Conservation (phyloP, 306 rosid genomes). For the Begonia masoniana region DNA sequence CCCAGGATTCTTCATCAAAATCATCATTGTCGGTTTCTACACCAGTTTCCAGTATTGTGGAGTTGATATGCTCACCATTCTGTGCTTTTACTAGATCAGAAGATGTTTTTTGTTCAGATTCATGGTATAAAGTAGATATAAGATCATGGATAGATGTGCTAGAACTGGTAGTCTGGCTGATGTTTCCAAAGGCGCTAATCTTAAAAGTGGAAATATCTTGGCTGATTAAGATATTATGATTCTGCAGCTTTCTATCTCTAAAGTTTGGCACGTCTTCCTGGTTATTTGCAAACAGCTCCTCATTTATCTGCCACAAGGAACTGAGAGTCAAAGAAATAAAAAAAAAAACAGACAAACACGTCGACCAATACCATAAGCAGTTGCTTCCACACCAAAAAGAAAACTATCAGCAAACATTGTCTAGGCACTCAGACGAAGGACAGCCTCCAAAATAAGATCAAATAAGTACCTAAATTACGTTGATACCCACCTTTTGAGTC, state of each 20-base stretch:
- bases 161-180: slow-evolving; percentile 23
- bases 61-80: slow-evolving; percentile 14
- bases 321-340: neutral
- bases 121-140: slow-evolving; percentile 65
- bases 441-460: too few species aligned
- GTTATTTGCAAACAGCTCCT: slow-evolving; percentile 17
- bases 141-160: slow-evolving; percentile 52
- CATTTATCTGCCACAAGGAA: slow-evolving; percentile 28
- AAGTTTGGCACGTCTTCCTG: slow-evolving; percentile 60
- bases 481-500: too few species aligned
- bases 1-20: slow-evolving; percentile 61
- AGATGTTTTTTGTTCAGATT: slow-evolving; percentile 42
- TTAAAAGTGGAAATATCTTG: slow-evolving; percentile 28
- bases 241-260: slow-evolving; percentile 51
- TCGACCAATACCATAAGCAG: neutral
- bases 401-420: slow-evolving; percentile 4
- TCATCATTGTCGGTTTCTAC: slow-evolving; percentile 21
- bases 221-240: slow-evolving; percentile 21
- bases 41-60: slow-evolving; percentile 25
- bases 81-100: slow-evolving; percentile 28
- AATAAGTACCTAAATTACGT: too few species aligned
- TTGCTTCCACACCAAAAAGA: neutral
- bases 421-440: too few species aligned
- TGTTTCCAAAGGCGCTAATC: slow-evolving; percentile 20
- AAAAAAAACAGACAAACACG: neutral